Evolutionary conservation across 768 basidiomycete species (phyloP), one percentile per base, ranked within the genome.

Genomic region (Suillus luteus): DNA sequence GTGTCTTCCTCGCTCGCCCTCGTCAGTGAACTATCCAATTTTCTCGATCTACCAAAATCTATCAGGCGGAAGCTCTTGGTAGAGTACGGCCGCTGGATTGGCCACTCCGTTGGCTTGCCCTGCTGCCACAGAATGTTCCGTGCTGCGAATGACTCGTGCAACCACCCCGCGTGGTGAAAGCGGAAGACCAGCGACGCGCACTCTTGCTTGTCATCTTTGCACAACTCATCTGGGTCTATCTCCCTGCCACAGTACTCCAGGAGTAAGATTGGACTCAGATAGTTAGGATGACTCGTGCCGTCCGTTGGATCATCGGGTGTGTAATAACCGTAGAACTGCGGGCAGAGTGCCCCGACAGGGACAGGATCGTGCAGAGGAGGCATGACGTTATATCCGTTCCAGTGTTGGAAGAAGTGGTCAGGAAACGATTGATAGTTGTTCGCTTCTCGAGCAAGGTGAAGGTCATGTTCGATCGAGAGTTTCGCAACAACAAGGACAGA

Each of bases 301-400:
- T 60, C 48, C 61, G 72, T 10, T 74, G 74, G n/a, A 1, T 44
- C 55, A 17, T 72, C 67, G 1, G 77, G 78, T 0, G 67, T 69
- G 66, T 88, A 89, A 72, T 84, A 86, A 1, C 89, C 87, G 66
- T 85, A 89, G 71, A 82, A 89, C 70, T 87, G 86, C 0, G 88
- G 87, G 3, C 85, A 83, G 55, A 88, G 55, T 0, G 88, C 79
- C 8, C 78, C 75, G 4, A 83, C 75, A 3, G 85, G 83, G 0
- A 81, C 78, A 0, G 85, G 81, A 65, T 79, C 68, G 37, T 73
- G 72, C 6, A 85, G 35, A 22, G 72, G 75, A 5, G 8, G 2
- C 0, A 72, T 35, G 54, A 69, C 7, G 7, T 70, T 76, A 46
- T 74, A 73, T 33, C 70, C 73, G 10, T 62, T 64, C 48, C 68